Conservation (phyloP, 306 rosid species). For the Inga oerstediana region DNA sequence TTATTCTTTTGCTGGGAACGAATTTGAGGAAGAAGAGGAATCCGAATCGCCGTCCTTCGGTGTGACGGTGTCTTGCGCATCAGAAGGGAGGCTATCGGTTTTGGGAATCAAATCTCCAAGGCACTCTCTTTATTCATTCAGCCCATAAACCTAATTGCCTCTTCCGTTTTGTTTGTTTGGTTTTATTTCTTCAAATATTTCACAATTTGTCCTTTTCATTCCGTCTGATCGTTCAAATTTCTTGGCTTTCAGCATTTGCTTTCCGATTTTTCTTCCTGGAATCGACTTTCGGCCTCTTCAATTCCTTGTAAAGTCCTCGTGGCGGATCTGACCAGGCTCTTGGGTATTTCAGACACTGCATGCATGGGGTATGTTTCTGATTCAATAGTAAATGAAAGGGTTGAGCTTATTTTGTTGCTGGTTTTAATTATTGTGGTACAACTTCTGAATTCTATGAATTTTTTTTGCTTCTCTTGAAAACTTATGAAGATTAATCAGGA, state of each 20-base stretch:
- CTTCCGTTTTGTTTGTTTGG: not conserved
- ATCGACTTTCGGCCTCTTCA: slow-evolving; percentile 30
- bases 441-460: slow-evolving; percentile 19
- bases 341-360: slow-evolving; percentile 39
- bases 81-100: slow-evolving; percentile 39
- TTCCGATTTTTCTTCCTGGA: slow-evolving; percentile 18
- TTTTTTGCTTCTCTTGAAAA: slow-evolving; percentile 12
- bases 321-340: slow-evolving; percentile 37
- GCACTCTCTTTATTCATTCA: slow-evolving; percentile 15
- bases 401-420: slow-evolving; percentile 24
- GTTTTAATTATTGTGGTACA: slow-evolving; percentile 15
- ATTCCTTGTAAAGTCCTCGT: slow-evolving; percentile 23
- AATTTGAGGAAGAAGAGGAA: slow-evolving; percentile 28
- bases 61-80: slow-evolving; percentile 51
- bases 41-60: slow-evolving; percentile 43
- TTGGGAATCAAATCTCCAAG: slow-evolving; percentile 6
- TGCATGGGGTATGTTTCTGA: slow-evolving; percentile 61
- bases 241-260: slow-evolving; percentile 37
- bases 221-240: not conserved
- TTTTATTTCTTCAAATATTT: not conserved
- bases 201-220: not conserved
- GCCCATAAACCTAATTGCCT: not conserved
- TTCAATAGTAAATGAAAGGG: slow-evolving; percentile 25
- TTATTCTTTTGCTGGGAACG: not conserved
- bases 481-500: slow-evolving; percentile 12